Evolutionary conservation across 768 basidiomycete genomes (phyloP).

Genomic region (Tricholoma terreum): DNA sequence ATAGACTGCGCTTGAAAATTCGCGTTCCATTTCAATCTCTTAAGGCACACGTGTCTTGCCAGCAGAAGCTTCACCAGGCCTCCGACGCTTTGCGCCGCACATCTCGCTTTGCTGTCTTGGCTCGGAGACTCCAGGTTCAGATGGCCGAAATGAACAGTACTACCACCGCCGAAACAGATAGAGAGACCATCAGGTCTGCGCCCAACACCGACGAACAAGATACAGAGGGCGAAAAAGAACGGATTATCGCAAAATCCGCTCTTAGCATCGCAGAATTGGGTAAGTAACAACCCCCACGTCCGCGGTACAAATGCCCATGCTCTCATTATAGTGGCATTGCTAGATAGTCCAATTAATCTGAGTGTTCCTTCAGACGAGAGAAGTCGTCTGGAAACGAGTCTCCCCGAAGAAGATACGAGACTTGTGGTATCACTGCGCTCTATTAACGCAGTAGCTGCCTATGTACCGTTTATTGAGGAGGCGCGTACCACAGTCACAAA

Average conservation of each 20-base stretch:
- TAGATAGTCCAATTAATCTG: constrained; percentile 38
- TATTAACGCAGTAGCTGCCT: constrained; percentile 65
- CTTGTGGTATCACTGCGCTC: constrained; percentile 60
- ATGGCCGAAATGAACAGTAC: constrained; percentile 65
- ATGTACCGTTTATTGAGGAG: constrained; percentile 70
- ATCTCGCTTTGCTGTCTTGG: constrained; percentile 80
- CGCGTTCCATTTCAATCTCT: constrained; percentile 79
- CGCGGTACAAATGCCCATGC: constrained; percentile 2
- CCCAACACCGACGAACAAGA: constrained; percentile 27
- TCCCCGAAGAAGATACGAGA: constrained; percentile 12
- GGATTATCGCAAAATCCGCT: constrained; percentile 91
- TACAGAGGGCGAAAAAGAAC: constrained; percentile 76
- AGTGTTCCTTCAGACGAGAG: not conserved
- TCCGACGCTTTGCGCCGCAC: constrained; percentile 82
- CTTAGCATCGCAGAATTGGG: constrained; percentile 89
- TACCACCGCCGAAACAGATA: constrained; percentile 14
- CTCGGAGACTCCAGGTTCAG: constrained; percentile 78
- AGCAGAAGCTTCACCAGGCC: constrained; percentile 79
- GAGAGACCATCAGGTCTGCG: constrained; percentile 12
- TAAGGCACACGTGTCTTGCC: constrained; percentile 62
- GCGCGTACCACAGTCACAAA: constrained; percentile 66
- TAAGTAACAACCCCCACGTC: constrained; percentile 34
- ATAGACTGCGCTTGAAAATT: constrained; percentile 82
- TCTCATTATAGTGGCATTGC: constrained; percentile 40
- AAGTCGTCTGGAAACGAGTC: constrained; percentile 7